Conservation (phyloP, 306 rosid species). For the Dalbergia cultrata region DNA sequence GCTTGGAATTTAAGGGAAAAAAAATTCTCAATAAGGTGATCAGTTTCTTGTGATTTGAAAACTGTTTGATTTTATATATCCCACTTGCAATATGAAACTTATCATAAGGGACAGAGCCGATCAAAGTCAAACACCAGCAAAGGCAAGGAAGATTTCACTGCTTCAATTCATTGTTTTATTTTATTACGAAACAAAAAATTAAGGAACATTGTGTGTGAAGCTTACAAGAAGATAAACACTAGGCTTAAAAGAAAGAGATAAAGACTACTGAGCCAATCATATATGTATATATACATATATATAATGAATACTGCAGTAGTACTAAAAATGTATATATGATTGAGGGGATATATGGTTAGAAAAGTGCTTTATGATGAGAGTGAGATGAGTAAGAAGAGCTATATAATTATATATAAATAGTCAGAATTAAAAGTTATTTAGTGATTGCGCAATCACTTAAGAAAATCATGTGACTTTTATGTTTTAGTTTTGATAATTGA, state of each 20-base stretch:
- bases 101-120: conserved; percentile 36
- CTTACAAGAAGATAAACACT: conserved; percentile 22
- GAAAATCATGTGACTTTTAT: too few species aligned
- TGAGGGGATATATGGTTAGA: background rate
- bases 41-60: conserved; percentile 35
- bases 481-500: too few species aligned
- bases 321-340: background rate
- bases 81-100: conserved; percentile 43
- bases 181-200: background rate
- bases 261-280: background rate
- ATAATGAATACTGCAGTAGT: background rate
- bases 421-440: too few species aligned
- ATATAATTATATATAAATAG: too few species aligned
- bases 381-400: too few species aligned
- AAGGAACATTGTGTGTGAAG: background rate
- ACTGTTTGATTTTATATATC: conserved; percentile 21
- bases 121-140: conserved; percentile 44
- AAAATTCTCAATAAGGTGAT: background rate
- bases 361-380: too few species aligned
- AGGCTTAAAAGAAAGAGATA: conserved; percentile 12
- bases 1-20: conserved; percentile 26
- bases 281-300: background rate
- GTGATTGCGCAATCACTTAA: too few species aligned
- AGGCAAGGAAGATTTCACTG: conserved; percentile 18
- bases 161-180: conserved; percentile 7